Base-by-base conservation (phyloP, 2,329 filamentous ascomycete genomes). In the Cryphonectria carpinicola region DNA sequence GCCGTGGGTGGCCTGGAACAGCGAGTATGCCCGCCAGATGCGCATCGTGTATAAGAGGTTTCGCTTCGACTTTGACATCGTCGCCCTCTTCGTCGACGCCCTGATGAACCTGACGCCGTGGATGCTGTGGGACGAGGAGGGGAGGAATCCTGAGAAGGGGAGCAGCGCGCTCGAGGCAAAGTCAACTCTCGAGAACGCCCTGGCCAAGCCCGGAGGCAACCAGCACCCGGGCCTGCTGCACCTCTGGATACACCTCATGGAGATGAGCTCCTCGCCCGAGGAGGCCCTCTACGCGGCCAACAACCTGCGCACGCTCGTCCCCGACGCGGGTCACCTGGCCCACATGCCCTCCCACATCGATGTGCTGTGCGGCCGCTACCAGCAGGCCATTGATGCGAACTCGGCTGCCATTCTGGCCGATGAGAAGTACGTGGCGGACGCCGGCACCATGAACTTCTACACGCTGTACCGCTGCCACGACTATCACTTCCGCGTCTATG, bases 281-380 rank as follows among this genome's bases (percentile, higher is more conserved):
- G 77, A 80, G 1, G 92, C 89, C 1, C 78, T 93, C 22, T 81
- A 85, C 0, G 83, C 86, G 0, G 91, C 90, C 6, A 86, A 93
- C 75, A 80, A 82, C 22, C 83, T 94, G 14, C 88, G 91, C 32
- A 84, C 83, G 13, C 84, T 93, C 2, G 87, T 91, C 0, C 91
- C 91, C 0, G 91, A 93, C 76, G 85, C 88, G 0, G 92, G 91
- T 0, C 92, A 94, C 78, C 81, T 93, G 0, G 71, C 66, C 35
- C 71, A 73, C 67, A 95, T 95, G 93, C 92, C 92, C 0, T 89
- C 89, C 0, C 93, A 95, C 78, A 83, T 95, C 49, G 92, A 95
- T 77, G 87, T 93, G 14, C 84, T 94, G 0, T 87, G 90, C 39
- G 93, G 93, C 17, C 88, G 94, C 75, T 95, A 94, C 76, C 82